Evolutionary conservation across 2,329 filamentous ascomycete genomes (phyloP).

Genomic region (Colletotrichum tropicicola): DNA sequence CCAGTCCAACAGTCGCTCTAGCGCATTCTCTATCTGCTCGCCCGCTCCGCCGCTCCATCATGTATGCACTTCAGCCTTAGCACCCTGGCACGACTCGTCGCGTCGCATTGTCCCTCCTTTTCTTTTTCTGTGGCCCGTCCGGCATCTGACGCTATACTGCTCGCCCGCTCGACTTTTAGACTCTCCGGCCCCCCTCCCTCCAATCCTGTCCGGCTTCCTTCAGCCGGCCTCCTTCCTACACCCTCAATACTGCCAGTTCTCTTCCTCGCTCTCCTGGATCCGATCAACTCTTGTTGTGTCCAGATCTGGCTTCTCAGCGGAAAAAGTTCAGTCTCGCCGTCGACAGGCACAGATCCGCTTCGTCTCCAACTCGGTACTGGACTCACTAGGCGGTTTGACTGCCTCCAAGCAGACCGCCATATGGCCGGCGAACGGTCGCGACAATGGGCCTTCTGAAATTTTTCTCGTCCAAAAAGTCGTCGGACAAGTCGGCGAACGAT

Average conservation of each 20-base stretch:
- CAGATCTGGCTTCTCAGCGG: background rate
- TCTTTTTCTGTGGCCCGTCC: slow-evolving; percentile 9
- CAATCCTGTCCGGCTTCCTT: background rate
- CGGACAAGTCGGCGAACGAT: slow-evolving; percentile 26
- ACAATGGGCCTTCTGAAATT: slow-evolving; percentile 47
- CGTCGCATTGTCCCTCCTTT: slow-evolving; percentile 27
- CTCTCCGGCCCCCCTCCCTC: slow-evolving; percentile 7
- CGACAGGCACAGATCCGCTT: background rate
- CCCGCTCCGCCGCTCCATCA: slow-evolving; percentile 7
- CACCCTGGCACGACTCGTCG: slow-evolving; percentile 23
- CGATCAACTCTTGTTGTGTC: background rate
- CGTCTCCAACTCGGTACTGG: background rate
- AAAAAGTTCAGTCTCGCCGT: background rate
- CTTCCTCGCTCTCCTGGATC: background rate
- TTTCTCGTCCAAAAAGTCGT: slow-evolving; percentile 39
- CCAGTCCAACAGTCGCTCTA: slow-evolving; percentile 18
- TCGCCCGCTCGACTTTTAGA: slow-evolving; percentile 17
- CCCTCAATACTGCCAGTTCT: background rate
- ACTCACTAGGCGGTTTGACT: background rate
- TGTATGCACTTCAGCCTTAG: slow-evolving; percentile 26
- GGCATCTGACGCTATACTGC: slow-evolving; percentile 13
- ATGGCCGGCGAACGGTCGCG: slow-evolving; percentile 19
- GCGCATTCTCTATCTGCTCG: slow-evolving; percentile 8
- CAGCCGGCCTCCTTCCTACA: background rate
- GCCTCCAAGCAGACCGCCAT: background rate